Conservation (phyloP, 331 rosid genomes). For the Cydonia oblonga region DNA sequence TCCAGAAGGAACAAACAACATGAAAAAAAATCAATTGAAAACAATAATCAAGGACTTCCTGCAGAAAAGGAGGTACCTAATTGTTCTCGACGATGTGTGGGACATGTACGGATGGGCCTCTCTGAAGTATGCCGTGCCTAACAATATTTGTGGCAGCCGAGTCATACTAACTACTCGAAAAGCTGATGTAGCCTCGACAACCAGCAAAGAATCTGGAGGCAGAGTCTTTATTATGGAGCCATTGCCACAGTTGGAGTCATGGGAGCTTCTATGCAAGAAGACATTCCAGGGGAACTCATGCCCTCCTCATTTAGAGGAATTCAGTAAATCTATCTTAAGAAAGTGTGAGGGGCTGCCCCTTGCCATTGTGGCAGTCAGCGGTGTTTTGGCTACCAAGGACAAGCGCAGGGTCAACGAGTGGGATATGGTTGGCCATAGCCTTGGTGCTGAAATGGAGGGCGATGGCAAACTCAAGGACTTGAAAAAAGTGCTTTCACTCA, state of each 20-base stretch:
- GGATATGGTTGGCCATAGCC: conserved; percentile 7
- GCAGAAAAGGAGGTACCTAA: neutral
- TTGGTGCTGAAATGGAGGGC: conserved; percentile 15
- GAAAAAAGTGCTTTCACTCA: conserved; percentile 11
- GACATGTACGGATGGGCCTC: conserved; percentile 6
- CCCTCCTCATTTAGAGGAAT: conserved; percentile 1
- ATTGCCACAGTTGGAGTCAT: neutral
- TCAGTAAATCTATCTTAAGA: neutral
- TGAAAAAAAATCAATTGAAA: neutral
- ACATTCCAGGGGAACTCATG: neutral
- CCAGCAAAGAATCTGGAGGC: neutral
- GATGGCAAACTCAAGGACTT: conserved; percentile 4
- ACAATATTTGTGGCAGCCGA: conserved; percentile 5
- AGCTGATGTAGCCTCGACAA: conserved; percentile 1
- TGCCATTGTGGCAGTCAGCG: conserved; percentile 5
- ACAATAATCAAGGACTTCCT: neutral
- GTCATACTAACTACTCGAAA: conserved; percentile 15
- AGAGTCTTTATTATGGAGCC: conserved; percentile 1
- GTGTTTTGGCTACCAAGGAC: conserved; percentile 10
- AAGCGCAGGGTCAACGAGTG: conserved; percentile 1
- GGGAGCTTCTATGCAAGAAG: conserved; percentile 11
- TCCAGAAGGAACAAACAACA: neutral
- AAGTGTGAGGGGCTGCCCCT: conserved; percentile 13
- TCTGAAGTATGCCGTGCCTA: conserved; percentile 4
- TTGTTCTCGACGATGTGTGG: conserved; percentile 17